These are phyloP conservation scores for Solanum pinnatisectum DNA, from an alignment of 257 asterid species.

Conservation along the genomic window DNA sequence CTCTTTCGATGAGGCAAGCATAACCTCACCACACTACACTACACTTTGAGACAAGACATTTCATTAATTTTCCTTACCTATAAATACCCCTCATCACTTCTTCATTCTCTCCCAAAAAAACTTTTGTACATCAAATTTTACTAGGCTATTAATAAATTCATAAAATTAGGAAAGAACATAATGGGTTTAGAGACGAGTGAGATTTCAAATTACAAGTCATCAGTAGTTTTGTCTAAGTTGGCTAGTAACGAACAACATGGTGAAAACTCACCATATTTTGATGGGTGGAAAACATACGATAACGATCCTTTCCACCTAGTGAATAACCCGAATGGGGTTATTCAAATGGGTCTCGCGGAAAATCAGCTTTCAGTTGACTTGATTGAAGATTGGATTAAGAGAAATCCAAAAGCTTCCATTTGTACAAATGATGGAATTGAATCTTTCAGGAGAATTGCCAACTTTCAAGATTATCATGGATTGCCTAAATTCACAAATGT, in stretches of 20 bases:
- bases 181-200: background rate
- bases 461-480: background rate
- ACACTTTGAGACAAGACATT: background rate
- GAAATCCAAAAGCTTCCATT: background rate
- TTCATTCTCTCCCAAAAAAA: background rate
- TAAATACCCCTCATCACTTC: background rate
- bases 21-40: background rate
- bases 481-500: background rate
- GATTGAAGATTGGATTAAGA: background rate
- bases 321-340: constrained; percentile 55
- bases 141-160: background rate
- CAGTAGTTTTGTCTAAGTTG: constrained; percentile 31
- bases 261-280: constrained; percentile 74
- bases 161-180: background rate
- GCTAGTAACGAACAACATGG: constrained; percentile 63
- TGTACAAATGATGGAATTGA: background rate
- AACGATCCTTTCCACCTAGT: constrained; percentile 60
- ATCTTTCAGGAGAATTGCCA: background rate
- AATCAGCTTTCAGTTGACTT: background rate
- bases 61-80: background rate
- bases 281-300: constrained; percentile 85
- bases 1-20: background rate
- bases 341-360: constrained; percentile 92
- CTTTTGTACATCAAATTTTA: background rate
- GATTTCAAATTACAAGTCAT: background rate